Conservation (phyloP, 2,329 filamentous ascomycete species). For the Fusarium cyanostomum region DNA sequence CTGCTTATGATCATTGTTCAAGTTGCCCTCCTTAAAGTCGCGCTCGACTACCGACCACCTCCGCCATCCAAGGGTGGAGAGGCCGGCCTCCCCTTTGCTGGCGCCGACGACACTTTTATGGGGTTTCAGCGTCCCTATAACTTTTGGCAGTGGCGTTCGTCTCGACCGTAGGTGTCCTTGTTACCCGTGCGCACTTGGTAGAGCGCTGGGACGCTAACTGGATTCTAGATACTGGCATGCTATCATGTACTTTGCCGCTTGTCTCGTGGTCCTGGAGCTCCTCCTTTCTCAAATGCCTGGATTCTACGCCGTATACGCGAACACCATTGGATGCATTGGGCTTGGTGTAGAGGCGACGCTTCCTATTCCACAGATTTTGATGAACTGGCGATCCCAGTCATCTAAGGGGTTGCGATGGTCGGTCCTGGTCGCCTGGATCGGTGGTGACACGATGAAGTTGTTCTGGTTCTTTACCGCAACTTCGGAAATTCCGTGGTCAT, state of each 20-base stretch:
- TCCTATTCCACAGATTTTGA: constrained; percentile 79
- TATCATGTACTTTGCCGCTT: constrained; percentile 71
- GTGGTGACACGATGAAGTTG: constrained; percentile 87
- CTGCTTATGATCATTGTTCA: constrained; percentile 73
- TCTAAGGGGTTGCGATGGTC: constrained; percentile 82
- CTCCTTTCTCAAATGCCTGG: constrained; percentile 66
- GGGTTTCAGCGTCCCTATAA: constrained; percentile 70
- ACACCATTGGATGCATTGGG: constrained; percentile 76
- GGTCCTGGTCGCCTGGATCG: constrained; percentile 79
- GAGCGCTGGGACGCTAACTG: constrained; percentile 16
- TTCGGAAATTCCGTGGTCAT: constrained; percentile 76
- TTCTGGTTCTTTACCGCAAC: constrained; percentile 82
- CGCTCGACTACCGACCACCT: constrained; percentile 71
- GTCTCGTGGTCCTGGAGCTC: constrained; percentile 71
- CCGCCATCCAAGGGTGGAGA: constrained; percentile 69
- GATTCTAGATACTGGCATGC: constrained; percentile 77
- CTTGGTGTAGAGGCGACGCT: constrained; percentile 83
- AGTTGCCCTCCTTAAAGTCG: constrained; percentile 71
- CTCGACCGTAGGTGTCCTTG: constrained; percentile 65
- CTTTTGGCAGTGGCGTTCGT: constrained; percentile 84
- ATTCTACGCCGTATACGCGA: constrained; percentile 73
- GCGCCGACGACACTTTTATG: constrained; percentile 51
- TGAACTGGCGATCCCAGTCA: constrained; percentile 73
- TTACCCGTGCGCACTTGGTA: background rate
- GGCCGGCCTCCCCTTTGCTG: constrained; percentile 69